These are phyloP conservation scores for Phanerochaete carnosa DNA, from an alignment of 768 basidiomycete genomes.

Conservation along the genomic window DNA sequence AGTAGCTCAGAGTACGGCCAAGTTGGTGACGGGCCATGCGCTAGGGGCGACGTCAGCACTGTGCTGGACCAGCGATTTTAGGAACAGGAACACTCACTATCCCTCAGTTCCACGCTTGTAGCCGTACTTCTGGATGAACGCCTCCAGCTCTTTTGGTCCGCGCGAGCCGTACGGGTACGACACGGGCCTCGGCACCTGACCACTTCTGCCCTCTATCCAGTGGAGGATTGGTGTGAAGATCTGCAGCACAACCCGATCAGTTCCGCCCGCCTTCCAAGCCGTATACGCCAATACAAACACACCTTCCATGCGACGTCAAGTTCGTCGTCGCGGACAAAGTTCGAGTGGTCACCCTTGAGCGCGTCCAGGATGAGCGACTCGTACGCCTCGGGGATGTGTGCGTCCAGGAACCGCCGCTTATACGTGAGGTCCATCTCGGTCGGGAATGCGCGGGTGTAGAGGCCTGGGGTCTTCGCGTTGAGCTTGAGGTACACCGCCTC, in stretches of 20 bases:
- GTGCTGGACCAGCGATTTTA: background rate
- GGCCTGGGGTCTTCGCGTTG: slow-evolving; percentile 92
- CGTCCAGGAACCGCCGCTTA: slow-evolving; percentile 88
- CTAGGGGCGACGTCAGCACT: slow-evolving; percentile 29
- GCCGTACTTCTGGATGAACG: slow-evolving; percentile 72
- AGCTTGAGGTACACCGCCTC: slow-evolving; percentile 97
- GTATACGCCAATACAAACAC: slow-evolving; percentile 18
- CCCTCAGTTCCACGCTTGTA: slow-evolving; percentile 63
- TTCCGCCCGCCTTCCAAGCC: no score
- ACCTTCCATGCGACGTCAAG: slow-evolving; percentile 98
- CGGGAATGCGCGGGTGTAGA: slow-evolving; percentile 86
- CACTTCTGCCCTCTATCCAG: slow-evolving; percentile 86
- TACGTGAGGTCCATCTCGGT: slow-evolving; percentile 99
- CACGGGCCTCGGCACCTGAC: slow-evolving; percentile 64
- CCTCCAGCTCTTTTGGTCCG: slow-evolving; percentile 83
- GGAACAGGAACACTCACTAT: slow-evolving; percentile 58
- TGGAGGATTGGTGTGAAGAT: slow-evolving; percentile 94
- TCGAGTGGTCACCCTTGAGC: slow-evolving; percentile 96
- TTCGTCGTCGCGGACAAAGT: slow-evolving; percentile 98
- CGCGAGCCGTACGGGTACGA: slow-evolving; percentile 92
- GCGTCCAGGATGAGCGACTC: slow-evolving; percentile 95
- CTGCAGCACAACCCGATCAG: slow-evolving; percentile 36
- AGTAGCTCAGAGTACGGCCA: slow-evolving; percentile 33
- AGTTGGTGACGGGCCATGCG: slow-evolving; percentile 70
- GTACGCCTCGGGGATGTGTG: slow-evolving; percentile 94